Percentiles rank a stretch among this genome's conserved stretches.
These are phyloP conservation scores for Globisporangium barbulae DNA, from an alignment of 352 stramenopile genomes.

Conservation along the genomic window DNA sequence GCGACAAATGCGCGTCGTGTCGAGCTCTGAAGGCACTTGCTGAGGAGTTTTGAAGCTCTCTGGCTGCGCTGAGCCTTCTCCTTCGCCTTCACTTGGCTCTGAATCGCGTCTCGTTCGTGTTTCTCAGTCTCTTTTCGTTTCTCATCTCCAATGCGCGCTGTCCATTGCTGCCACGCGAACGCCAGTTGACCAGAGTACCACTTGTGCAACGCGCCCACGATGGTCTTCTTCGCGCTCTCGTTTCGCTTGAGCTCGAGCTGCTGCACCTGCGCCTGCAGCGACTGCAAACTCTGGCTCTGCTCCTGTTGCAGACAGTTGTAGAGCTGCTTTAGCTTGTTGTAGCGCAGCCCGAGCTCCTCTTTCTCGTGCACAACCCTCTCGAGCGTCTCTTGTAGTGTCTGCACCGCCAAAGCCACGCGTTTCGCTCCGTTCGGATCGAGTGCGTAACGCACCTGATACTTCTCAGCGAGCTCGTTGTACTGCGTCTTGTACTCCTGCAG, in stretches of 20 bases:
- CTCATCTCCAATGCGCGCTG: constrained; percentile 1
- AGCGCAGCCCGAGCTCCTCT: constrained; percentile 51
- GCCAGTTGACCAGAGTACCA: constrained; percentile 34
- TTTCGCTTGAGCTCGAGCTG: constrained; percentile 17
- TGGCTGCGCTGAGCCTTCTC: constrained; percentile 10
- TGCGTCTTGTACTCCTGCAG: constrained; percentile 26
- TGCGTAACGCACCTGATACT: constrained; percentile 50
- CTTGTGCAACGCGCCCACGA: constrained; percentile 22
- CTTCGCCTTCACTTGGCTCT: constrained; percentile 1
- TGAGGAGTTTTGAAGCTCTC: neutral
- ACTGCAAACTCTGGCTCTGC: constrained; percentile 17
- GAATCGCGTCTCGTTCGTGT: neutral
- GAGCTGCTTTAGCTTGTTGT: constrained; percentile 33
- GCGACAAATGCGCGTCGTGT: neutral
- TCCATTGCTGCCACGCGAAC: constrained; percentile 43
- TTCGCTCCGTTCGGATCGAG: constrained; percentile 55
- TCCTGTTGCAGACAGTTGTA: constrained; percentile 34
- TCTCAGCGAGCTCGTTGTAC: constrained; percentile 37
- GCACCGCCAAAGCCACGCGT: constrained; percentile 42
- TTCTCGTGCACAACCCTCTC: constrained; percentile 59
- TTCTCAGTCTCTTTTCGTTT: constrained; percentile 14
- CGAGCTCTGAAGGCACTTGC: constrained; percentile 1
- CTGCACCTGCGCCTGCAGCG: constrained; percentile 22
- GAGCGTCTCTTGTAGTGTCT: constrained; percentile 56
- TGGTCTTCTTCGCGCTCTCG: constrained; percentile 24